Base-by-base conservation (phyloP, 192 early-diverging fungal genomes). In the Podila epigama region DNA sequence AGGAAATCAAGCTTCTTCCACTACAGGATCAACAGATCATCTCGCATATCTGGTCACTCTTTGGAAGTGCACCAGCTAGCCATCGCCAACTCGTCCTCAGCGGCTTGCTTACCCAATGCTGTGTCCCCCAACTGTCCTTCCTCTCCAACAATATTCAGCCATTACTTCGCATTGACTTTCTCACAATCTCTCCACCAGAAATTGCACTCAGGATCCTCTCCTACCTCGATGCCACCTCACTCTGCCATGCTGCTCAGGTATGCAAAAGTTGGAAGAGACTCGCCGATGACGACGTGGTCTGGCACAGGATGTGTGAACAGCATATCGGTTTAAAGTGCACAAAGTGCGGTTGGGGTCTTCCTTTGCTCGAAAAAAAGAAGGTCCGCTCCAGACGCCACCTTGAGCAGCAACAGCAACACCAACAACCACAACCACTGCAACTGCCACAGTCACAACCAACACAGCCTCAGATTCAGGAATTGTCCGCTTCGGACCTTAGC, bases 291-390 rank as follows among this genome's bases (percentile, higher is more conserved):
- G 94, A 99, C 68, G 79, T 90, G 4, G 83, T 99, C 11, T 99
- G 97, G 97, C 93, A 97, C 66, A 81, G 90, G 34, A 96, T 99
- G 94, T 99, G 97, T 58, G 91, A 92, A 51, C 96, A 98, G 83
- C 97, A 99, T 70, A 99, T 97, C 56, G 95, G 96, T 81, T 92
- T 92, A 44, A 93, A 94, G 66, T 99, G 97, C 77, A 85, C 84
- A 60, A 97, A 92, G 63, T 99, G 97, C 80, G 97, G 97, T 3
- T 99, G 96, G 96, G 96, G 97, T 5, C 67, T 98, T 39, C 96
- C 96, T n/a, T 68, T 95, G 59, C 81, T 96, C 36, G 88, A 93
- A 61, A 86, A 80, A 29, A 89, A 86, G 79, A 84, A 77, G 65
- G 81, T 51, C 69, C 81, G 33, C 63, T 84, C 48, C 63, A 84